phyloP scores from a whole-genome alignment of 1,139 yeast genomes.

The Geotrichum bryndzae region DNA sequence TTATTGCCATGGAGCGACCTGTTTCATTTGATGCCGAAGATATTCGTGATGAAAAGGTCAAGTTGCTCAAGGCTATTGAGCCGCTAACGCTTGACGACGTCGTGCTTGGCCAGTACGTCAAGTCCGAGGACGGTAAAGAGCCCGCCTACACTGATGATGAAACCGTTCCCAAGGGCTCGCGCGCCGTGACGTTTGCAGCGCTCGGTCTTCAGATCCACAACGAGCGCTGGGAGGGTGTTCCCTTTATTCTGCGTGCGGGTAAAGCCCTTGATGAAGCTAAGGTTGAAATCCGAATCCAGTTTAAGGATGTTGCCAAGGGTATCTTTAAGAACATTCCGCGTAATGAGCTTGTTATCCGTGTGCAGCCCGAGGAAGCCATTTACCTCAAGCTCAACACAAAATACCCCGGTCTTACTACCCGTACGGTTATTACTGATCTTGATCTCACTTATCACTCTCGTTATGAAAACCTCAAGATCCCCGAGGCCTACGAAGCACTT shows the following conservation, averaged over 20 bases:
- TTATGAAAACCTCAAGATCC: slow-evolving; percentile 68
- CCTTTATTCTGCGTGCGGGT: slow-evolving; percentile 92
- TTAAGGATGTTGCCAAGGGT: slow-evolving; percentile 78
- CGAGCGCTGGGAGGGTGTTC: slow-evolving; percentile 98
- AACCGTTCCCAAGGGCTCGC: slow-evolving; percentile 75
- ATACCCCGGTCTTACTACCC: slow-evolving; percentile 83
- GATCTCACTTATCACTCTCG: slow-evolving; percentile 80
- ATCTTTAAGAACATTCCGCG: slow-evolving; percentile 76
- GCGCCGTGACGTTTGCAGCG: slow-evolving; percentile 88
- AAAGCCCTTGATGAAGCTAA: slow-evolving; percentile 84
- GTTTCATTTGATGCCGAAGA: slow-evolving; percentile 84
- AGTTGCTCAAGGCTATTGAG: slow-evolving; percentile 75
- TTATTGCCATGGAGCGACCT: slow-evolving; percentile 95
- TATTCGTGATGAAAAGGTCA: slow-evolving; percentile 92
- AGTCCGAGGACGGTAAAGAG: slow-evolving; percentile 77
- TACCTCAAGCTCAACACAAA: slow-evolving; percentile 88
- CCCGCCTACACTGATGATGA: slow-evolving; percentile 92
- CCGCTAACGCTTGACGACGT: slow-evolving; percentile 61
- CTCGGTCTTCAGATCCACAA: slow-evolving; percentile 68
- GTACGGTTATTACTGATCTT: slow-evolving; percentile 78
- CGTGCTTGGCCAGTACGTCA: slow-evolving; percentile 80
- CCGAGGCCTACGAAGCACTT: slow-evolving; percentile 95
- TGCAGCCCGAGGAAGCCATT: slow-evolving; percentile 93
- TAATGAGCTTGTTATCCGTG: slow-evolving; percentile 86
- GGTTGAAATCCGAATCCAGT: slow-evolving; percentile 92